Evolutionary conservation across 805 yeast species (phyloP), one percentile per base, ranked within the genome.

Genomic region (Suhomyces canberraensis): DNA sequence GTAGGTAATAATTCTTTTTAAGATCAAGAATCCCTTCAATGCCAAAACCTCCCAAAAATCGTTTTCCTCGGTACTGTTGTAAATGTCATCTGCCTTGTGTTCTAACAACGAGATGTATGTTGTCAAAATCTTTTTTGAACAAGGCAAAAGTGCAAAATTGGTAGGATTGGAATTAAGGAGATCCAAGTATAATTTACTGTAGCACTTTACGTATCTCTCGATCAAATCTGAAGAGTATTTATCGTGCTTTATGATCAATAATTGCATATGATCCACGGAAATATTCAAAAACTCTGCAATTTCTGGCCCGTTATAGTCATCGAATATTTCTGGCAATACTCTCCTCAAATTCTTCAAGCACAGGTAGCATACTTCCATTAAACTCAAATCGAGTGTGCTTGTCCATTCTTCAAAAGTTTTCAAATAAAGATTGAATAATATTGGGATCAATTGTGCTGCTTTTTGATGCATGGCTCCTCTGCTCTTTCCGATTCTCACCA

Each of bases 401-500:
- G 77, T 69, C 93, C 95, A 87, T 35, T 69, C 67, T 32, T 76
- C 75, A 51, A 84, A 84, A 39, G 76, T 76, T 14, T 64, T 54
- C 15, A 70, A 48, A 56, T 89, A 89, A 34, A 81, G 61, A 39
- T 77, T 73, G 16, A 80, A 73, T 25, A 88, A 56, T 2, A 76
- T 62, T 0, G 83, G 79, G 8, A 81, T 69, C 2, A 90, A 60
- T 3, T 76, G 58, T 0, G 87, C 86, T 0, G 85, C 75, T 42
- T 84, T 79, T 33, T 76, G 66, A 54, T 84, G 93, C 75, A 89
- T 71, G 0, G 88, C 86, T 16, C 81, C 80, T 48, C 85, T 75
- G 2, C 91, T 78, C 43, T 87, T 75, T 5, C 98, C 98, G 24
- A 91, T 85, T 47, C 90, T 70, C 1, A 90, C 89, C 37, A 82